Evolutionary conservation across 2,329 filamentous ascomycete species (phyloP), one percentile per base, ranked within the genome.

Genomic region (Nothophaeocryptopus gaeumannii): DNA sequence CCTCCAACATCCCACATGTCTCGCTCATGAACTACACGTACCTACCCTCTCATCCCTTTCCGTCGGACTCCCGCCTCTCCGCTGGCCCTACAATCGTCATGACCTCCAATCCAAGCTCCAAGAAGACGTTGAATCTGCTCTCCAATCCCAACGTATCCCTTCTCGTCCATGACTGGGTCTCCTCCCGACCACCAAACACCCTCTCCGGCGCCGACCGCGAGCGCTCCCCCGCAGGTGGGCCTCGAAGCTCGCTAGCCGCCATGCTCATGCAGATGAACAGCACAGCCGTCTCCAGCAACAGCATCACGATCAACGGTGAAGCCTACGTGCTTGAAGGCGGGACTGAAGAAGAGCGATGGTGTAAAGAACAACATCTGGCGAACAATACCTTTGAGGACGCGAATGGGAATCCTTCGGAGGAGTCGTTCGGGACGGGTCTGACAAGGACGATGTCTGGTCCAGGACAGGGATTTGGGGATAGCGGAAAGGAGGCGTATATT

Each of bases 1-100:
- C 83, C 61, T 79, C 86, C 60, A 86, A 93, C 64, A 78, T 84
- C 56, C 93, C 93, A 8, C 89, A 97, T 69, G 89, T 97, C 59
- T 95, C 90, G 33, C 83, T 99, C 58, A 99, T 99, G 93, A 96
- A 95, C 77, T 97, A 97, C 76, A 97, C 93, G 66, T 97, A 96
- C 73, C 86, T 99, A 15, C 86, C 90, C 34, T 58, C 59, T 15
- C 60, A 63, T 48, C 57, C 64, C 2, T 64, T 61, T 53, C 47
- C 87, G 12, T 79, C 50, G 8, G 30, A 40, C 11, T 13, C 81
- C 34, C 45, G 34, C n/a, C 63, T 67, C 12, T 66, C 65, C 3
- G 85, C 58, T 11, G 63, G 65, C 14, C 74, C 75, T 11, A 70
- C 89, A n/a, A 86, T 90, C 57, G 95, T 97, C 66, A 86, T 97